Base-by-base conservation (phyloP, 768 basidiomycete genomes). In the Boletus eberwhitei region DNA sequence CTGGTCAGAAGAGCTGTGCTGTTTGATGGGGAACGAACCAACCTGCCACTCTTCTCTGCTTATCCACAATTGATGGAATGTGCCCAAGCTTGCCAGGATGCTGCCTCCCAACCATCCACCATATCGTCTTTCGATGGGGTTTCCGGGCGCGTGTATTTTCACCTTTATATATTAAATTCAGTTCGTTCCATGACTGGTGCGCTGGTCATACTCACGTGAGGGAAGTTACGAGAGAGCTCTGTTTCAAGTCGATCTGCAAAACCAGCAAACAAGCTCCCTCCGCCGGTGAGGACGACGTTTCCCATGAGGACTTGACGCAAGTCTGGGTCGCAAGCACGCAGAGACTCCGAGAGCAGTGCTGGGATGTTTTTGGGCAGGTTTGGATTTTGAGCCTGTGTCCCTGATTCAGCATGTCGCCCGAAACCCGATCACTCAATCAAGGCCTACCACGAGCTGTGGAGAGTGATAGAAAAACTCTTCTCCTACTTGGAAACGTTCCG, bases 21-120 rank as follows among this genome's bases (percentile, higher is more conserved):
- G 26, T 38, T 53, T 19, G 45, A 55, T 43, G 26, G 2, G 8
- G 52, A 58, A 48, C 11, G 12, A 44, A 69, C 84, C 40, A 55
- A 90, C 92, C 82, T 90, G 84, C 87, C 91, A 95, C 64, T 96
- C 93, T 70, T 94, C 93, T 64, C 78, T 84, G 71, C 91, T 93
- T 65, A 96, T 93, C 93, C 93, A 95, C 47, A 95, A 76, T 62
- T 96, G 96, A 68, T 99, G 97, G 80, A 98, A 99, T 16, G 95
- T 98, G 22, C 97, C 97, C 65, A 98, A 73, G 65, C 90, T 93
- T 1, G 90, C 95, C 44, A 98, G 77, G 63, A 98, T 96, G 60
- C 90, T 93, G 29, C 96, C 97, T 12, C 97, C 97, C 8, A 99
- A 75, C 97, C 97, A 99, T 19, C 89, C 86, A 14, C 93, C 89